Conservation (phyloP, 352 stramenopile genomes). For the Pythium insidiosum region DNA sequence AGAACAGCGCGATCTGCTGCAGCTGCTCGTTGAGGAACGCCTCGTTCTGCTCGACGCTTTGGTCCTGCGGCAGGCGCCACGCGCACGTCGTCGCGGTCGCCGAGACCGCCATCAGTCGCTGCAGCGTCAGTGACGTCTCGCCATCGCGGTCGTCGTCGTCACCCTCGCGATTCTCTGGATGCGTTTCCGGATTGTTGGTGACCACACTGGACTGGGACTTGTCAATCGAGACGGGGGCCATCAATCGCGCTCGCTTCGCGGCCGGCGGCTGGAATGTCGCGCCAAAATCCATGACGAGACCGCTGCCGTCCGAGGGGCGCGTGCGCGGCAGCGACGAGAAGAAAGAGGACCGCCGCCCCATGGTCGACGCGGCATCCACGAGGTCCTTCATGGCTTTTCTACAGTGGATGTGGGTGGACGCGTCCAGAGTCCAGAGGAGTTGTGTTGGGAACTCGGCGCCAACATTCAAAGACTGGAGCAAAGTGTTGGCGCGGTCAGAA, state of each 20-base stretch:
- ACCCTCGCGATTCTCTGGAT: neutral
- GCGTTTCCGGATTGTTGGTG: neutral
- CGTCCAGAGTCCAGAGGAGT: no score
- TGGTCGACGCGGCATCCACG: no score
- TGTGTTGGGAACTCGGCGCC: no score
- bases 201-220: no score
- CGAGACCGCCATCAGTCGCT: constrained; percentile 7
- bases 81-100: constrained; percentile 1
- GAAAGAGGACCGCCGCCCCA: constrained; percentile 2
- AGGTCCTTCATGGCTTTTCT: no score
- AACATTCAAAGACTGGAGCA: no score
- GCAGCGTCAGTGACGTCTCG: constrained; percentile 3
- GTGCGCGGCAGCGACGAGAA: constrained; percentile 7
- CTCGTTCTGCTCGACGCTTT: constrained; percentile 35
- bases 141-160: neutral
- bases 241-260: constrained; percentile 13
- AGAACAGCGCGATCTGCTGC: constrained; percentile 25
- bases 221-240: no score
- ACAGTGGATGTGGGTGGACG: no score
- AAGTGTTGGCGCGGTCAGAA: no score
- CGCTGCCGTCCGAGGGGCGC: neutral
- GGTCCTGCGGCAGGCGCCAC: constrained; percentile 39
- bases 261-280: constrained; percentile 9
- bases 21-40: constrained; percentile 63
- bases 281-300: neutral